Percentiles rank a stretch among this genome's conserved stretches.
phyloP scores from a whole-genome alignment of 768 basidiomycete species.

The Kwoniella pini region DNA sequence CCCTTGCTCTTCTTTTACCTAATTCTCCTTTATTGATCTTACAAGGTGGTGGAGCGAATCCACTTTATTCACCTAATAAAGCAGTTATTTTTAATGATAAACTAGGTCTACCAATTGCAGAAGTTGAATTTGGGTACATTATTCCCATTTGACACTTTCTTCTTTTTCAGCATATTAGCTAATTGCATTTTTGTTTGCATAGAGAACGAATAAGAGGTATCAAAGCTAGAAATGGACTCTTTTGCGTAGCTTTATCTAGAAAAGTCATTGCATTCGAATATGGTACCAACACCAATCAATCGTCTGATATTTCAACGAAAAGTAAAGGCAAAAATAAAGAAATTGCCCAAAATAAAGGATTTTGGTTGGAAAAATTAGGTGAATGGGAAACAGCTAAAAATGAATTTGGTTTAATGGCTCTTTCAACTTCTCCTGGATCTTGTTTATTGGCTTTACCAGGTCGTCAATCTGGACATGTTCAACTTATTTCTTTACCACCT shows the following conservation, averaged over 20 bases:
- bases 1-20: conserved; percentile 34
- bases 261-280: conserved; percentile 48
- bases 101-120: conserved; percentile 36
- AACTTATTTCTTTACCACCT: conserved; percentile 51
- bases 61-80: conserved; percentile 56
- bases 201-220: conserved; percentile 46
- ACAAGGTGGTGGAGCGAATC: conserved; percentile 52
- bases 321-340: conserved; percentile 31
- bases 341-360: conserved; percentile 12
- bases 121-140: conserved; percentile 48
- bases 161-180: not conserved
- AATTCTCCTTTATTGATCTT: conserved; percentile 51
- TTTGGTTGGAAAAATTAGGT: conserved; percentile 43
- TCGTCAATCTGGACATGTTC: conserved; percentile 55
- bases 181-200: not conserved
- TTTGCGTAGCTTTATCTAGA: conserved; percentile 42
- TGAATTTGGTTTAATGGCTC: conserved; percentile 50
- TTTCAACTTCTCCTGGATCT: conserved; percentile 41
- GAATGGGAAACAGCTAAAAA: conserved; percentile 54
- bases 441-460: conserved; percentile 53
- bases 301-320: conserved; percentile 1
- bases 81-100: conserved; percentile 52
- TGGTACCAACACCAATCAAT: conserved; percentile 14
- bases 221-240: conserved; percentile 23
- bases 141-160: not conserved